Evolutionary conservation across 2,329 filamentous ascomycete genomes (phyloP), one percentile per base, ranked within the genome.

Genomic region (Paraphaeosphaeria sporulosa): DNA sequence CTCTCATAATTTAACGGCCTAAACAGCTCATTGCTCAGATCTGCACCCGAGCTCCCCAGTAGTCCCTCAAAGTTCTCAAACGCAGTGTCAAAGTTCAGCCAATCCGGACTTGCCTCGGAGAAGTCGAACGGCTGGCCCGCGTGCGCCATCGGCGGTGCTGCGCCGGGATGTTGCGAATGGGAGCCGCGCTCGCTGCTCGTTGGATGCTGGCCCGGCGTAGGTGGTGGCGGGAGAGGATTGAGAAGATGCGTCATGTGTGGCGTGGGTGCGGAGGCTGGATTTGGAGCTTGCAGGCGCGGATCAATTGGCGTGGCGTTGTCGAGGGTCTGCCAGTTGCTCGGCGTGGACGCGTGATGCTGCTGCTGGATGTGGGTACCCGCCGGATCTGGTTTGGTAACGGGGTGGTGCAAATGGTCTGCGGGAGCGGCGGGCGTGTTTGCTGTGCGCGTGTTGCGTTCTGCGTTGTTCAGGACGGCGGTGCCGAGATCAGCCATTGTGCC

Each of bases 401-500:
- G 40, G 5, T 55, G 64, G 27, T 64, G 65, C 17, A 66, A 65
- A 47, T 50, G 69, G 27, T 65, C 65, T 9, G 67, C 46, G 2
- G 65, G 46, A 3, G 71, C 57, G 51, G 71, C 74, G 6, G 74
- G 73, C 4, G 74, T 76, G 49, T 74, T 77, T 47, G 61, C 74
- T 25, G 72, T 70, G 8, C 72, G 73, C 2, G 75, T 77, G n/a
- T 69, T 72, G 8, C 75, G 71, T 53, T 76, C 75, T n/a, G 76
- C 77, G 34, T 79, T 79, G 62, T 70, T 75, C 13, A 80, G 66
- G 0, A 78, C 78, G 1, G 76, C 76, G 12, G 64, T 72, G 3
- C 77, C 78, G 15, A 80, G 65, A 44, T 80, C 78, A 3, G 80
- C 80, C 73, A 82, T 83, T 6, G 79, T 78, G 36, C 81, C 81